These are phyloP conservation scores for Exophiala bonariae DNA, from an alignment of 2,329 filamentous ascomycete species.

Conservation along the genomic window DNA sequence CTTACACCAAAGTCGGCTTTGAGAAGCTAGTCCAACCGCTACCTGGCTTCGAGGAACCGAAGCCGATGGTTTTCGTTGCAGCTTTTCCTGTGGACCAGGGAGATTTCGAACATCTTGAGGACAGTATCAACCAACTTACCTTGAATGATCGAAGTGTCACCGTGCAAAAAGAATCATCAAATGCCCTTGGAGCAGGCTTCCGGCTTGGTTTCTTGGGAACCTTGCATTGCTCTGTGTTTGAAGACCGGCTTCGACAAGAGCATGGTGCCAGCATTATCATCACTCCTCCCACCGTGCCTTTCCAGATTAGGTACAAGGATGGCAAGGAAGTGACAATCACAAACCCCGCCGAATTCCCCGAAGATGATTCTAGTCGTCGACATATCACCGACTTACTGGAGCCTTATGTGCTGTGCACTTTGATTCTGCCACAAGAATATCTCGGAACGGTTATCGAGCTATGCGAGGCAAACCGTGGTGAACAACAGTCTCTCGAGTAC, in stretches of 20 bases:
- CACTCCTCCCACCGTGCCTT: slow-evolving; percentile 91
- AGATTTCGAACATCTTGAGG: slow-evolving; percentile 82
- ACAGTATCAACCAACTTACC: slow-evolving; percentile 90
- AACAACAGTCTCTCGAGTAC: slow-evolving; percentile 84
- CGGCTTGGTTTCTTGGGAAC: slow-evolving; percentile 94
- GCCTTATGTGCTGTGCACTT: slow-evolving; percentile 76
- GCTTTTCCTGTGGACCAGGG: slow-evolving; percentile 91
- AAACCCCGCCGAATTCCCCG: slow-evolving; percentile 86
- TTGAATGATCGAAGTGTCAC: slow-evolving; percentile 96
- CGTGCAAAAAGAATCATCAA: slow-evolving; percentile 88
- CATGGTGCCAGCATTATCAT: slow-evolving; percentile 95
- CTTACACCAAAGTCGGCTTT: slow-evolving; percentile 78
- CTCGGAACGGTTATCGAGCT: slow-evolving; percentile 92
- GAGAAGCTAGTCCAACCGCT: slow-evolving; percentile 77
- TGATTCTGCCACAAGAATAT: slow-evolving; percentile 92
- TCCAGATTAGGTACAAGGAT: slow-evolving; percentile 76
- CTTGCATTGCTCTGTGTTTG: slow-evolving; percentile 97
- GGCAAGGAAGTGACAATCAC: slow-evolving; percentile 77
- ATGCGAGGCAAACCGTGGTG: slow-evolving; percentile 84
- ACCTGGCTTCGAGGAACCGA: slow-evolving; percentile 93
- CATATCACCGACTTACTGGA: slow-evolving; percentile 66
- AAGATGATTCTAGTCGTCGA: slow-evolving; percentile 59
- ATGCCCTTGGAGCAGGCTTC: slow-evolving; percentile 92
- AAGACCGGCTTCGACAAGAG: slow-evolving; percentile 90
- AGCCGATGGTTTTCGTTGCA: slow-evolving; percentile 98